Conservation (phyloP, 345 rosid genomes). For the Camelina hispida region DNA sequence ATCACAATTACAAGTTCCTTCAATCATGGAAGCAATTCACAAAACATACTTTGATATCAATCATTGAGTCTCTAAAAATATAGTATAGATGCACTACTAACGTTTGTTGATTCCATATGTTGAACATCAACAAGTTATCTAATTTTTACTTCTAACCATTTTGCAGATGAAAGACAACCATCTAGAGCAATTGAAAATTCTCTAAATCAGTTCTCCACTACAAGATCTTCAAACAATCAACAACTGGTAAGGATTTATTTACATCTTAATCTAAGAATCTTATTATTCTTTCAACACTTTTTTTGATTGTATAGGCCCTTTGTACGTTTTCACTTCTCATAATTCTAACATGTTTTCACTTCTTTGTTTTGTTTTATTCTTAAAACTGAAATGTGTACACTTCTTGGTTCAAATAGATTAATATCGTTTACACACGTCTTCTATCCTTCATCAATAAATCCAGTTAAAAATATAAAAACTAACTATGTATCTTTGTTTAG, state of each 20-base stretch:
- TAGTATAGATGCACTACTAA: no score
- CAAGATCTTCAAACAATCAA: neutral
- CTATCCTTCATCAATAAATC: no score
- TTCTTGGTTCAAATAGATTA: neutral
- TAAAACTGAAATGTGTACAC: neutral
- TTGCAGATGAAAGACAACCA: neutral
- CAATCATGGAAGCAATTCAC: no score
- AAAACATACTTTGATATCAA: no score
- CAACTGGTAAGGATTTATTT: neutral
- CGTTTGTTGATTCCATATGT: no score
- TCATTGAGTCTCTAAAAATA: no score
- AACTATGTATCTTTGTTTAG: no score
- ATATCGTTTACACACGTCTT: neutral
- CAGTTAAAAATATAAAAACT: no score
- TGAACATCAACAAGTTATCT: no score
- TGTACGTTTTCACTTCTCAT: neutral
- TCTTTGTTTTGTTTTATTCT: neutral
- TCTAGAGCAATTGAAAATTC: neutral
- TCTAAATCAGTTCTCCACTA: neutral
- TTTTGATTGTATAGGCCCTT: neutral
- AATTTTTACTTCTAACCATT: no score
- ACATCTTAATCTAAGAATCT: neutral
- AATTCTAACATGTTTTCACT: no score
- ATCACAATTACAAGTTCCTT: no score
- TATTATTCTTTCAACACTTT: neutral